Evolutionary conservation across 345 rosid species (phyloP).

Genomic region (Psidium friedrichsthalianum): DNA sequence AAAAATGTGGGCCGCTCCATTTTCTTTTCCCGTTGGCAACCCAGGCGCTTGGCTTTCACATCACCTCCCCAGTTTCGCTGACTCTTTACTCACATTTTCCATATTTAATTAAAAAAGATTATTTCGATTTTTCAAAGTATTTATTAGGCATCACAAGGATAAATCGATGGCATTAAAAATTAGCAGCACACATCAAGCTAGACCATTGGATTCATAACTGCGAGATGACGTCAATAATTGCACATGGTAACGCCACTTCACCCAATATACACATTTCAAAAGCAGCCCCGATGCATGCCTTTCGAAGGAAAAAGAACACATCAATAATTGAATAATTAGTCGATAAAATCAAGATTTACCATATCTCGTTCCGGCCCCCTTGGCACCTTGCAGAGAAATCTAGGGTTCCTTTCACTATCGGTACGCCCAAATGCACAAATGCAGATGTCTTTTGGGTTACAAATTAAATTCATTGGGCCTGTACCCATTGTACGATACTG

Average conservation of each 20-base stretch:
- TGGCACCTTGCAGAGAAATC: slow-evolving; percentile 93
- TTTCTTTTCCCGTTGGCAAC: not conserved
- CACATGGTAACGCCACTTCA: not conserved
- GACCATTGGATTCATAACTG: not conserved
- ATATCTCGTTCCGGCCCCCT: slow-evolving; percentile 75
- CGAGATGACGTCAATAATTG: no score
- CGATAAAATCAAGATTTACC: slow-evolving; percentile 27
- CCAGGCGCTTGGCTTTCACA: not conserved
- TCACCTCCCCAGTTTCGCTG: not conserved
- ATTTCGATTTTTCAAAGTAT: not conserved
- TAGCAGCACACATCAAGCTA: not conserved
- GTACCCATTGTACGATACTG: slow-evolving; percentile 71
- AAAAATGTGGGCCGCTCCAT: not conserved
- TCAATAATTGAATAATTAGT: not conserved
- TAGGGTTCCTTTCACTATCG: slow-evolving; percentile 88
- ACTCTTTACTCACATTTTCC: not conserved
- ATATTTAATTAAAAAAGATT: not conserved
- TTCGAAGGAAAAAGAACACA: no score
- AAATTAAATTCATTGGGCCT: slow-evolving; percentile 54
- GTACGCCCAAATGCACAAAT: slow-evolving; percentile 71
- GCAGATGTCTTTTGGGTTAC: slow-evolving; percentile 84
- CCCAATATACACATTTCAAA: not conserved
- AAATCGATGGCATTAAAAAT: not conserved
- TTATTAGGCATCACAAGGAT: not conserved
- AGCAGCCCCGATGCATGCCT: no score